These are phyloP conservation scores for Daedaleopsis sinensis DNA, from an alignment of 768 basidiomycete species.

Conservation along the genomic window DNA sequence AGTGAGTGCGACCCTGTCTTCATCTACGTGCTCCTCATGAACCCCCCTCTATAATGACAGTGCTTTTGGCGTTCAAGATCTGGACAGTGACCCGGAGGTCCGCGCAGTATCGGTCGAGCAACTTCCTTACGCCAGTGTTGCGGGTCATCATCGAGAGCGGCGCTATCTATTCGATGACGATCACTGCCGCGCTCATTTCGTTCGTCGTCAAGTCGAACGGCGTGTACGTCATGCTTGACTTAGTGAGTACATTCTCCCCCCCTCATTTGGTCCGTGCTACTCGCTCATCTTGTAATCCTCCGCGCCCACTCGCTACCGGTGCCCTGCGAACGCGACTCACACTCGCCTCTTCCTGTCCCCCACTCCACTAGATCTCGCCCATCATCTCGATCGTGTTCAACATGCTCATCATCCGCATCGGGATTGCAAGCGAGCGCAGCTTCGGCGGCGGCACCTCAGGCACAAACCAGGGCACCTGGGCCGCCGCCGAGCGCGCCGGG, in stretches of 20 bases:
- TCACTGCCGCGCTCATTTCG: slow-evolving; percentile 35
- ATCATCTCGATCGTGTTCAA: slow-evolving; percentile 47
- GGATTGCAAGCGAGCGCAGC: slow-evolving; percentile 13
- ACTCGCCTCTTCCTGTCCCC: neutral
- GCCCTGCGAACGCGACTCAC: too few relatives aligned
- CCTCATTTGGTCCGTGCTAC: neutral
- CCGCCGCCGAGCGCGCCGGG: slow-evolving; percentile 7
- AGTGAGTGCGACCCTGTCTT: slow-evolving; percentile 19
- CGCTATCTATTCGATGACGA: slow-evolving; percentile 39
- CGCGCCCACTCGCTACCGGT: neutral
- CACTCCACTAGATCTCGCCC: slow-evolving; percentile 34
- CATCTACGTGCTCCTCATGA: neutral
- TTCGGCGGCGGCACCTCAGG: slow-evolving; percentile 1
- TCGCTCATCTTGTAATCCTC: neutral
- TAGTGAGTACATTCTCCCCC: slow-evolving; percentile 28
- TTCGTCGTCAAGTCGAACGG: slow-evolving; percentile 33
- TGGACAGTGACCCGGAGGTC: slow-evolving; percentile 31
- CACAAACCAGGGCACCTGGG: slow-evolving; percentile 5
- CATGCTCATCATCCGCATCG: slow-evolving; percentile 46
- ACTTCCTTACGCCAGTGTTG: slow-evolving; percentile 30
- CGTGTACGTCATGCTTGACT: slow-evolving; percentile 39
- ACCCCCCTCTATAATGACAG: slow-evolving; percentile 14
- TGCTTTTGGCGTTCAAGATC: slow-evolving; percentile 34
- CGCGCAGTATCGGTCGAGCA: slow-evolving; percentile 16
- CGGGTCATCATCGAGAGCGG: slow-evolving; percentile 41